These are phyloP conservation scores for Cordyceps cicadae DNA, from an alignment of 2,329 filamentous ascomycete genomes.

Conservation along the genomic window DNA sequence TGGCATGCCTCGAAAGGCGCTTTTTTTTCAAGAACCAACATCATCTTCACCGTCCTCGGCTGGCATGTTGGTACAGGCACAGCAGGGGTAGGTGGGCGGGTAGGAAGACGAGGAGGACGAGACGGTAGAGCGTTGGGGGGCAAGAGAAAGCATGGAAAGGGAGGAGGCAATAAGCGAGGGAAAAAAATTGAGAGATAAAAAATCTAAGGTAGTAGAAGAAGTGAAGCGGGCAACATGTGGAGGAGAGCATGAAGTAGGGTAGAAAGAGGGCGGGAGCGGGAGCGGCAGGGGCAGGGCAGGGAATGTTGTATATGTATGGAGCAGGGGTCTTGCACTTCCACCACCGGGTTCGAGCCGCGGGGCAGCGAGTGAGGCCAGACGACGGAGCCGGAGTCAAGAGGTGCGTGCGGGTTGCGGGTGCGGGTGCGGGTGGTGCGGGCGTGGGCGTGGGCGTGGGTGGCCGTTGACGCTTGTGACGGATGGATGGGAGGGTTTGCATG, in stretches of 20 bases:
- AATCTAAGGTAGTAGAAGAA: neutral
- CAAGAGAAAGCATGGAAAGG: constrained; percentile 5
- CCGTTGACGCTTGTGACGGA: constrained; percentile 12
- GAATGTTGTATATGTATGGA: constrained; percentile 5
- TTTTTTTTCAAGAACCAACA: constrained; percentile 5
- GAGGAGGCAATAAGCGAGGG: neutral
- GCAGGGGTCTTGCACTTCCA: constrained; percentile 4
- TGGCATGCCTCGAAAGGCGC: neutral
- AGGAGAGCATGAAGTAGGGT: neutral
- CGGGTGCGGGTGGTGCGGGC: too few relatives aligned
- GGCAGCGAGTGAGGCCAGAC: neutral
- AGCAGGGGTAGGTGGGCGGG: neutral
- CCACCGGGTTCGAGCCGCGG: constrained; percentile 8
- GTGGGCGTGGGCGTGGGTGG: constrained; percentile 17
- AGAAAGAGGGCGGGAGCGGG: neutral
- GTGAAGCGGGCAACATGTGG: too few relatives aligned
- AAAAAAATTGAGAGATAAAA: neutral
- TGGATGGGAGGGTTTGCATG: neutral
- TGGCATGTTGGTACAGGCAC: neutral
- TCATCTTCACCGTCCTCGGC: constrained; percentile 2
- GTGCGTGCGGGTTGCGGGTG: too few relatives aligned
- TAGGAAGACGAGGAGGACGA: neutral
- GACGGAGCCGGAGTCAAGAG: neutral
- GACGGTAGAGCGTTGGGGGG: constrained; percentile 1
- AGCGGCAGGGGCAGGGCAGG: constrained; percentile 2